phyloP scores from a whole-genome alignment of 2,329 filamentous ascomycete species.

The Madurella fahalii region DNA sequence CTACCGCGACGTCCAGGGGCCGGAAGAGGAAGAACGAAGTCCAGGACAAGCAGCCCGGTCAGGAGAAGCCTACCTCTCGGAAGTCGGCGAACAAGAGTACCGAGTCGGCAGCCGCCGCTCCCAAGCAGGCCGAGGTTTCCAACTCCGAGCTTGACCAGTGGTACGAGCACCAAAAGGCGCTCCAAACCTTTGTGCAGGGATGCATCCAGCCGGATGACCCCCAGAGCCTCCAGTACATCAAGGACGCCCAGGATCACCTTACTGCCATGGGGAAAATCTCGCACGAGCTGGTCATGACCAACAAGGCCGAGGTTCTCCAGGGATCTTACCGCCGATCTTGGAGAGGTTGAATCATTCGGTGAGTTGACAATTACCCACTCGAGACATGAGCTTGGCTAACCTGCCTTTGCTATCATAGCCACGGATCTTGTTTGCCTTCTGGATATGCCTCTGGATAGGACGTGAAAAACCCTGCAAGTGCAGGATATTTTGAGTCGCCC shows the following conservation, averaged over 20 bases:
- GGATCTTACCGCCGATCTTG: slow-evolving; percentile 35
- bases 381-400: background rate
- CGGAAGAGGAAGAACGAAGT: slow-evolving; percentile 57
- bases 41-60: slow-evolving; percentile 33
- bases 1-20: slow-evolving; percentile 39
- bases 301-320: slow-evolving; percentile 31
- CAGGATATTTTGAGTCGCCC: slow-evolving; percentile 3
- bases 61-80: slow-evolving; percentile 39
- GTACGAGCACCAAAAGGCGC: slow-evolving; percentile 59
- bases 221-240: slow-evolving; percentile 52
- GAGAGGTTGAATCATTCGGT: slow-evolving; percentile 35
- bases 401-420: background rate
- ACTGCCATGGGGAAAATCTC: slow-evolving; percentile 50
- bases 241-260: slow-evolving; percentile 47
- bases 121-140: slow-evolving; percentile 22
- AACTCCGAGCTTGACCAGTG: slow-evolving; percentile 42
- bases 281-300: slow-evolving; percentile 33
- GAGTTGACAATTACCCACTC: slow-evolving; percentile 9
- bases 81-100: slow-evolving; percentile 41
- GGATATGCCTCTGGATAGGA: slow-evolving; percentile 3
- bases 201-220: slow-evolving; percentile 49
- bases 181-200: slow-evolving; percentile 55
- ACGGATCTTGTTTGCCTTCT: background rate
- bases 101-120: slow-evolving; percentile 25
- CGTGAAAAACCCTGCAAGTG: slow-evolving; percentile 14